Percentiles rank a stretch among this genome's conserved stretches.
Conservation (phyloP, 2,329 filamentous ascomycete species). For the Phialocephala sp. region DNA sequence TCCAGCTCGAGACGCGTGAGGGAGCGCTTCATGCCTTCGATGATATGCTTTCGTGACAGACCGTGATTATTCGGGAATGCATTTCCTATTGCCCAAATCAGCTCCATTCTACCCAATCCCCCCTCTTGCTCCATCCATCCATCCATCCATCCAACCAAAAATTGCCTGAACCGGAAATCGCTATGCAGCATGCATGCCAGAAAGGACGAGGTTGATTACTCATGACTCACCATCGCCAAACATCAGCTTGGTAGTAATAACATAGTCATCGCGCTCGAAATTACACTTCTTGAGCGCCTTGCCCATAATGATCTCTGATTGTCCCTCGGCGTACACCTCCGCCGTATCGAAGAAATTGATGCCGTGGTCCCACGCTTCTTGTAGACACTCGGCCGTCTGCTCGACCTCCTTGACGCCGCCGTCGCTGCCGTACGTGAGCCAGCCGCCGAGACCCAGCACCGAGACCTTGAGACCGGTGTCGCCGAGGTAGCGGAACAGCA, state of each 20-base stretch:
- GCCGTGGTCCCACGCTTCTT: slow-evolving; percentile 58
- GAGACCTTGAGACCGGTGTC: slow-evolving; percentile 75
- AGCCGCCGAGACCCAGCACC: slow-evolving; percentile 70
- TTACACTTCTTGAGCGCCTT: slow-evolving; percentile 63
- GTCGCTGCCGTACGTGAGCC: slow-evolving; percentile 69
- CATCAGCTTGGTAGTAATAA: slow-evolving; percentile 65
- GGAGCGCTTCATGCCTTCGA: slow-evolving; percentile 66
- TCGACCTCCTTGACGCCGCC: slow-evolving; percentile 41
- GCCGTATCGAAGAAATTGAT: slow-evolving; percentile 62
- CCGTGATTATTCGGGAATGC: slow-evolving; percentile 63
- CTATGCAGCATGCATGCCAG: too few relatives aligned
- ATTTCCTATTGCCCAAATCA: slow-evolving; percentile 61
- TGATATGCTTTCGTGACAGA: slow-evolving; percentile 63
- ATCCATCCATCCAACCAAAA: too few relatives aligned
- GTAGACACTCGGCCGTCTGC: slow-evolving; percentile 51
- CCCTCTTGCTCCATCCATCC: too few relatives aligned
- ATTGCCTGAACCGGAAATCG: too few relatives aligned
- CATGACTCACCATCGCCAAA: slow-evolving; percentile 57
- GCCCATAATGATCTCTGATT: slow-evolving; percentile 60
- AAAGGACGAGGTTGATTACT: slow-evolving; percentile 54
- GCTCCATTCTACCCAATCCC: slow-evolving; percentile 41
- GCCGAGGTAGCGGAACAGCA: slow-evolving; percentile 74
- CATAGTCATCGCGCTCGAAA: slow-evolving; percentile 66
- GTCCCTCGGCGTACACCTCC: slow-evolving; percentile 55
- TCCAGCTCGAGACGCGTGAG: slow-evolving; percentile 58